Evolutionary conservation across 2,329 filamentous ascomycete species (phyloP).

Genomic region (Ascochyta pisi): DNA sequence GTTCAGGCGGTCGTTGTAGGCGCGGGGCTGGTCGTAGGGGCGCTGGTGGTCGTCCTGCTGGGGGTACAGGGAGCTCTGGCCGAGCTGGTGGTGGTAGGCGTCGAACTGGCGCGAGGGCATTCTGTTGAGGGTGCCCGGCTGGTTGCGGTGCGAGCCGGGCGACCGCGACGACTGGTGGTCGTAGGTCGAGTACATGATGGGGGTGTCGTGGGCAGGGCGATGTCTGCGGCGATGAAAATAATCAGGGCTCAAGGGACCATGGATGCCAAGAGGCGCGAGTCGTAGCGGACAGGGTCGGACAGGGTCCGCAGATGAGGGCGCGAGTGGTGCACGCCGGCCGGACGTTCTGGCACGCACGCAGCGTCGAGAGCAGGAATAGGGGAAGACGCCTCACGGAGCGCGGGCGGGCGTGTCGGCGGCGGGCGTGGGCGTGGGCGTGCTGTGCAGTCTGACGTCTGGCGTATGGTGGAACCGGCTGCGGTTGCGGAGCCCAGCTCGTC

Average conservation of each 20-base stretch:
- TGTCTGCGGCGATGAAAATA: slow-evolving; percentile 28
- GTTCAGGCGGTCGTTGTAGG: slow-evolving; percentile 64
- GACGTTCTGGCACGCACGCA: not conserved
- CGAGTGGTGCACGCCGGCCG: slow-evolving; percentile 1
- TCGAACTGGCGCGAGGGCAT: slow-evolving; percentile 82
- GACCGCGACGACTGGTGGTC: slow-evolving; percentile 65
- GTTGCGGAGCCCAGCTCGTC: slow-evolving; percentile 36
- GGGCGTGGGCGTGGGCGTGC: slow-evolving; percentile 16
- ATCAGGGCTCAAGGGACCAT: slow-evolving; percentile 30
- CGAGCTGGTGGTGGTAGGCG: slow-evolving; percentile 70
- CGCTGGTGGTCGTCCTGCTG: slow-evolving; percentile 42
- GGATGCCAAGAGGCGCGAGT: slow-evolving; percentile 16
- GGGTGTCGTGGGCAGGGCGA: slow-evolving; percentile 25
- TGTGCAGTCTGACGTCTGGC: no score
- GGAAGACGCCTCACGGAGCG: slow-evolving; percentile 27
- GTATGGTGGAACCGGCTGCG: slow-evolving; percentile 24
- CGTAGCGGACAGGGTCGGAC: slow-evolving; percentile 20
- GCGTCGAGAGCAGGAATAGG: slow-evolving; percentile 16
- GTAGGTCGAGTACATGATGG: slow-evolving; percentile 48
- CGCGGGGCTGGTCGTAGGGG: slow-evolving; percentile 57
- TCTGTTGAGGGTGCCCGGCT: slow-evolving; percentile 69
- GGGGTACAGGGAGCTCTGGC: slow-evolving; percentile 68
- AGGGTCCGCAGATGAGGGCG: slow-evolving; percentile 26
- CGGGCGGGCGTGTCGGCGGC: slow-evolving; percentile 25
- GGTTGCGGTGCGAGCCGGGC: slow-evolving; percentile 74